Conservation (phyloP, 257 asterid genomes). For the Ilex asprella region DNA sequence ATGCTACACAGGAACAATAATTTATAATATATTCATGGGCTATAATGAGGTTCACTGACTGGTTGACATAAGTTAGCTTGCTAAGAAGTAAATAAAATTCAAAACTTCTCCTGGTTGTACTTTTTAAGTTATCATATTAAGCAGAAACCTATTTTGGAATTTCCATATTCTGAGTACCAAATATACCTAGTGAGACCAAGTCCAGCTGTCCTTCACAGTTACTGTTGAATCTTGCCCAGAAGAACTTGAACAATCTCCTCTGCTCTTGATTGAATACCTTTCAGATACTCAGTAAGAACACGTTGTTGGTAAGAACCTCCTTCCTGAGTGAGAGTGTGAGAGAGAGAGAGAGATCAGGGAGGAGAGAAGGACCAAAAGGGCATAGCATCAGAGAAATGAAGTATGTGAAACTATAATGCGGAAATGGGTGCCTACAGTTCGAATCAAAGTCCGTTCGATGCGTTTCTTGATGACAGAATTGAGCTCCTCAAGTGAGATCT, state of each 20-base stretch:
- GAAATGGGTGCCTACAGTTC: conserved; percentile 53
- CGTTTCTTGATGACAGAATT: conserved; percentile 73
- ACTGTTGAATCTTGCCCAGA: conserved; percentile 28
- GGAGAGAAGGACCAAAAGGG: conserved; percentile 13
- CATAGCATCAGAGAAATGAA: background rate
- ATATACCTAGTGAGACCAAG: no score
- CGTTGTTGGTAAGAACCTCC: conserved; percentile 98
- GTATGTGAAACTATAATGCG: background rate
- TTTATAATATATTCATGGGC: no score
- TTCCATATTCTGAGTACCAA: no score
- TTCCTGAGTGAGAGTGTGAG: conserved; percentile 37
- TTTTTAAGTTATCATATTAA: no score
- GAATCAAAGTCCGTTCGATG: conserved; percentile 70
- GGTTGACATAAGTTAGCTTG: no score
- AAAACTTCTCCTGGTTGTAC: no score
- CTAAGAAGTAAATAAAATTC: no score
- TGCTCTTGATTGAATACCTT: conserved; percentile 77
- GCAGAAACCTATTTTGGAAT: no score
- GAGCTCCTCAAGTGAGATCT: conserved; percentile 58
- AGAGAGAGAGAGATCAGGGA: background rate
- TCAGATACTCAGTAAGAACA: conserved; percentile 76
- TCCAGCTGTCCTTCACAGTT: background rate
- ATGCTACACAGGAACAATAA: no score
- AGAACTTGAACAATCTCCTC: conserved; percentile 59
- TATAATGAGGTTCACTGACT: no score